Base-by-base conservation (phyloP, 768 basidiomycete species). In the Hypsizygus marmoreus region DNA sequence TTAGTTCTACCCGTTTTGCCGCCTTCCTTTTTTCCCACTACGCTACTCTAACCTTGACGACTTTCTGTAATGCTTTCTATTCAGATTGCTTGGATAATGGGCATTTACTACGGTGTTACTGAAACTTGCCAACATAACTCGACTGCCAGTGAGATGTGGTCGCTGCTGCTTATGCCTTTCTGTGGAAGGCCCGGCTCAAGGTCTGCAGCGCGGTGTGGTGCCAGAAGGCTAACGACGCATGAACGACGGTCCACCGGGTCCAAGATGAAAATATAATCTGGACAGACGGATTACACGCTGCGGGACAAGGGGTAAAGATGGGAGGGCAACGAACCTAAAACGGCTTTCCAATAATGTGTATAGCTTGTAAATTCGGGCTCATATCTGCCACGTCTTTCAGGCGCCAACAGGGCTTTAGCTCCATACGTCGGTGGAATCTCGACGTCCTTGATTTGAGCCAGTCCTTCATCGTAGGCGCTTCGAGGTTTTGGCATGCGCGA, bases 351-450 rank as follows among this genome's bases (percentile, higher is more conserved):
- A 58, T 84, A 85, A 63, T 90, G 81, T 0, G 95, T 92, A 58
- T 86, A 95, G 60, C 86, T 90, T 28, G 94, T 95, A 72, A 84
- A 97, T 62, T 81, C 77, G 3, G 93, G 92, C 60, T 95, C 91
- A 60, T 77, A 65, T 9, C 65, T 71, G 3, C 91, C 91, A 14
- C 66, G 67, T 45, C 75, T 69, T 8, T 59, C 67, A 11, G 60
- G 24, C n/a, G 66, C 55, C 4, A 80, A 46, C 3, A 58, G 53
- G 1, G 72, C 62, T 53, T 86, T 69, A 35, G 66, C 62, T 2
- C 83, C 84, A 56, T 79, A 91, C 2, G 76, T 81, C 44, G 54
- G 30, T 16, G 48, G 19, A 3, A 30, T 45, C 6, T 23, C 36
- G 3, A 31, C 24, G 31, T 47, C 34, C 22, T 33, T 45, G 10